These are phyloP conservation scores for Fragosphaeria purpurea DNA, from an alignment of 2,329 filamentous ascomycete genomes.

Conservation along the genomic window DNA sequence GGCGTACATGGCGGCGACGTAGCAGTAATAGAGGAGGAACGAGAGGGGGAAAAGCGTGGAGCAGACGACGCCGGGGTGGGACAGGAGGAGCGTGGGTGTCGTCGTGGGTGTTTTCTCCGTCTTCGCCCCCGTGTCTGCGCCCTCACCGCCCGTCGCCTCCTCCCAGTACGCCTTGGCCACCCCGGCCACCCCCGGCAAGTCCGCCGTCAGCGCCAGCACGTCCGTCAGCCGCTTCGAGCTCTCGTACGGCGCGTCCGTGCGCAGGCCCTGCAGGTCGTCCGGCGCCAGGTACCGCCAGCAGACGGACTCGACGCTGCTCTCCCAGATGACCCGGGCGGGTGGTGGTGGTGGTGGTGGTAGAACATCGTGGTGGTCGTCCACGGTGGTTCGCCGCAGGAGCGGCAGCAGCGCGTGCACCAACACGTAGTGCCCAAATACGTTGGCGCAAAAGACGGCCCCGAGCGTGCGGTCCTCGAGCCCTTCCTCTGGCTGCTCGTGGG, in stretches of 20 bases:
- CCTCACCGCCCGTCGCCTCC: conserved; percentile 14
- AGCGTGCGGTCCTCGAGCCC: conserved; percentile 35
- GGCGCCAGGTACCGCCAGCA: conserved; percentile 40
- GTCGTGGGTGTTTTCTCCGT: conserved; percentile 24
- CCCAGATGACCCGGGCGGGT: conserved; percentile 73
- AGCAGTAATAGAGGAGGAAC: conserved; percentile 57
- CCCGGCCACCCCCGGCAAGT: conserved; percentile 52
- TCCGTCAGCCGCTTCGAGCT: conserved; percentile 82
- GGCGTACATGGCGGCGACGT: conserved; percentile 58
- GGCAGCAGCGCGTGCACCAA: conserved; percentile 72
- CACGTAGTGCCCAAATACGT: conserved; percentile 92
- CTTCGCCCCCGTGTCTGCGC: conserved; percentile 12
- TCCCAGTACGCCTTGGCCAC: conserved; percentile 45
- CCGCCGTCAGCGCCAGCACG: conserved; percentile 62
- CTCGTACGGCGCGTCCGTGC: conserved; percentile 62
- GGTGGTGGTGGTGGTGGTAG: too few relatives aligned
- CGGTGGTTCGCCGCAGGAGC: conserved; percentile 47
- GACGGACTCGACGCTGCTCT: conserved; percentile 66
- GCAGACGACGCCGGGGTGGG: conserved; percentile 78
- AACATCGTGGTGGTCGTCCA: conserved; percentile 16
- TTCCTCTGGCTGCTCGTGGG: too few relatives aligned
- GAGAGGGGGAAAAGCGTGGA: conserved; percentile 72
- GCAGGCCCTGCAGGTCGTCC: conserved; percentile 68
- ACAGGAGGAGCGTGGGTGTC: conserved; percentile 56
- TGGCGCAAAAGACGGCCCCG: conserved; percentile 79